Percentiles rank a stretch among this genome's conserved stretches.
These are phyloP conservation scores for Petunia secreta DNA, from an alignment of 257 asterid genomes.

Conservation along the genomic window DNA sequence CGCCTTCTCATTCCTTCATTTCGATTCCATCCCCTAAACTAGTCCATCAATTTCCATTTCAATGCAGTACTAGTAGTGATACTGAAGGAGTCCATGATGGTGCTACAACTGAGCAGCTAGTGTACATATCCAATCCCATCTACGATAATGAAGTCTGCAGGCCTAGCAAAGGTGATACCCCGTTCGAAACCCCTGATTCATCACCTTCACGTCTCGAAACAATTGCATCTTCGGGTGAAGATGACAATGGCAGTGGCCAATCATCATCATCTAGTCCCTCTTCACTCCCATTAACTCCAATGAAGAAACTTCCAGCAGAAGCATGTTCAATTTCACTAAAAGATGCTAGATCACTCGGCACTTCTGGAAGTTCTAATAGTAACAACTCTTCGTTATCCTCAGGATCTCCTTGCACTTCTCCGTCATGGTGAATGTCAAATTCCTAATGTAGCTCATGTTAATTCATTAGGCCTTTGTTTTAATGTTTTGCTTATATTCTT, in stretches of 20 bases:
- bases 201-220: slow-evolving; percentile 47
- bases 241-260: not conserved
- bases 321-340: slow-evolving; percentile 48
- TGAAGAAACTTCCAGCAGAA: slow-evolving; percentile 55
- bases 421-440: slow-evolving; percentile 46
- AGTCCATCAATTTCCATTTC: slow-evolving; percentile 21
- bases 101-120: slow-evolving; percentile 23
- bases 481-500: not conserved
- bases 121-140: slow-evolving; percentile 63
- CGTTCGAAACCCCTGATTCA: slow-evolving; percentile 54
- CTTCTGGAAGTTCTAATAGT: slow-evolving; percentile 43
- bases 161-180: slow-evolving; percentile 39
- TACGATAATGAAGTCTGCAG: slow-evolving; percentile 36
- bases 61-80: not conserved
- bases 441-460: not conserved
- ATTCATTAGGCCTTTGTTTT: not conserved
- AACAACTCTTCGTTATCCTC: slow-evolving; percentile 42
- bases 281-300: slow-evolving; percentile 51
- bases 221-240: slow-evolving; percentile 19
- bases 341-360: slow-evolving; percentile 44
- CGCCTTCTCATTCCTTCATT: slow-evolving; percentile 31
- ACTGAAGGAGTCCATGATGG: slow-evolving; percentile 22
- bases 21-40: slow-evolving; percentile 30
- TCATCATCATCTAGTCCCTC: slow-evolving; percentile 27
- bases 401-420: slow-evolving; percentile 51